phyloP scores from a whole-genome alignment of 345 rosid species.

The Passiflora organensis region DNA sequence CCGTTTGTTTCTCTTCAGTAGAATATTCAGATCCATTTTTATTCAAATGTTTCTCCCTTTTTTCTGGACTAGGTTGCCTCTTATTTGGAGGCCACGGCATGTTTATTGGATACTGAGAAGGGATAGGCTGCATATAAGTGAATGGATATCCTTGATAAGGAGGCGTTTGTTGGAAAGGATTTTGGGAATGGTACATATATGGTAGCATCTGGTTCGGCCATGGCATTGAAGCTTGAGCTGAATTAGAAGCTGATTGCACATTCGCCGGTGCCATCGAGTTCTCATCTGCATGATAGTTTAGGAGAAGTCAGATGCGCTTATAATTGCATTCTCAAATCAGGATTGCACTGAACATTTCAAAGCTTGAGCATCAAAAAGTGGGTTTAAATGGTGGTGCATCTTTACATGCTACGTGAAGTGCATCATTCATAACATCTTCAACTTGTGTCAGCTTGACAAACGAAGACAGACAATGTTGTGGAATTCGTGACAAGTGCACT shows the following conservation, averaged over 20 bases:
- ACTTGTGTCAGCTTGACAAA: too few species aligned
- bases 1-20: conserved; percentile 40
- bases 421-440: neutral
- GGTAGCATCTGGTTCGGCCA: conserved; percentile 75
- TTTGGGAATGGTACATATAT: conserved; percentile 47
- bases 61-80: conserved; percentile 20
- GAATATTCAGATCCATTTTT: conserved; percentile 39
- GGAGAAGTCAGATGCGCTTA: conserved; percentile 9
- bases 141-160: conserved; percentile 71
- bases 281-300: conserved; percentile 37
- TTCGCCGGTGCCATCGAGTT: conserved; percentile 31
- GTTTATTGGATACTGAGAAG: conserved; percentile 40
- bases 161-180: conserved; percentile 42
- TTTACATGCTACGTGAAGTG: too few species aligned
- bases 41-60: conserved; percentile 35
- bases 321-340: neutral
- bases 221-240: conserved; percentile 47
- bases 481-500: too few species aligned
- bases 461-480: too few species aligned
- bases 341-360: neutral
- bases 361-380: neutral
- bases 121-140: conserved; percentile 51
- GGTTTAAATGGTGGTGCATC: neutral
- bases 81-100: conserved; percentile 40
- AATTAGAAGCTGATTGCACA: conserved; percentile 26